Base-by-base conservation (phyloP, 2,329 filamentous ascomycete species). In the Trichoderma guizhouense region DNA sequence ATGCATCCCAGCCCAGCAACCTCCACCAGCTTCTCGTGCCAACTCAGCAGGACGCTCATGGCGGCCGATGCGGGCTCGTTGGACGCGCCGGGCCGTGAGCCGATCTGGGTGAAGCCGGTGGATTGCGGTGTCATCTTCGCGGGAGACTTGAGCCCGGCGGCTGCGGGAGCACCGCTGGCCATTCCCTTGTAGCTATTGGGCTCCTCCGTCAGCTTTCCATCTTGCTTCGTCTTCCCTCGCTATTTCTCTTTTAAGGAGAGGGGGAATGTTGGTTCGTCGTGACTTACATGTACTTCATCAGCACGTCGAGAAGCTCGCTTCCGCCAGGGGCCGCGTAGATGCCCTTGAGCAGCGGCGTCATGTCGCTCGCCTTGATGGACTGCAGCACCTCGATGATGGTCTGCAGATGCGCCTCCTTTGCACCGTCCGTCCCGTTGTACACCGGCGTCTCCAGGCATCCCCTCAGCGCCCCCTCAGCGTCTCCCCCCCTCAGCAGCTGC, bases 11-110 rank as follows among this genome's bases (percentile, higher is more conserved):
- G 86, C 28, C 96, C 96, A 47, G 94, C 93, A 78, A 98, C 91
- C 79, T 99, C 96, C 5, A 98, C 94, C 74, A 98, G 89, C 88
- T 98, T 99, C 86, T 99, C 96, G 81, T 99, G 96, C 96, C 96
- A 99, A 83, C 94, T 98, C 76, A 99, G 85, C 80, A 99, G 82
- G 66, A 99, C 96, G 80, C 96, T 98, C 96, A 98, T 98, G 69
- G 92, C 92, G 71, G 94, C 91, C 43, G 93, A 93, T 74, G 93
- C 91, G 61, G 93, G 92, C 79, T 91, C 89, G 79, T 85, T 88
- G 47, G 84, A 79, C 9, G 78, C 84, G 30, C 84, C 86, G 8
- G 88, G 86, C 69, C 89, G 83, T 14, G 82, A 82, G 21, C 85
- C 85, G 55, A 95, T 88, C 83, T 98, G 95, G 78, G 92, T 95